phyloP scores from a whole-genome alignment of 805 yeast genomes.

The Candida quercuum region DNA sequence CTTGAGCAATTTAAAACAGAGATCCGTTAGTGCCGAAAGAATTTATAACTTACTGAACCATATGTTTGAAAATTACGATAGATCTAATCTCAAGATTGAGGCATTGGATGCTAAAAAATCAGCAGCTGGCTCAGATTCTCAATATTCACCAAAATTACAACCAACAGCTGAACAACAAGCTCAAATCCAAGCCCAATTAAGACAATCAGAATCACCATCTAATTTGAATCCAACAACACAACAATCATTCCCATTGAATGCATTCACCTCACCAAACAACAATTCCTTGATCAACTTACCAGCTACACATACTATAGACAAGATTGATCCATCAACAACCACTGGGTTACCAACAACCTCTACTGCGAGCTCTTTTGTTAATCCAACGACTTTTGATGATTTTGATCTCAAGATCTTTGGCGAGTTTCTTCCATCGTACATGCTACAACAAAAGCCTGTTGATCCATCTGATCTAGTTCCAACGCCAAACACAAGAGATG shows the following conservation, averaged over 20 bases:
- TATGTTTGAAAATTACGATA: slow-evolving; percentile 71
- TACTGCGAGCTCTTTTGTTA: neutral
- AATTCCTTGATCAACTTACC: slow-evolving; percentile 10
- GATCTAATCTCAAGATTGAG: slow-evolving; percentile 52
- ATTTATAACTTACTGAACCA: slow-evolving; percentile 75
- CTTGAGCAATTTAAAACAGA: slow-evolving; percentile 60
- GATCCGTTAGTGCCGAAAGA: slow-evolving; percentile 72
- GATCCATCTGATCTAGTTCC: slow-evolving; percentile 1
- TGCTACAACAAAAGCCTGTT: slow-evolving; percentile 36
- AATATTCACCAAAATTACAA: neutral
- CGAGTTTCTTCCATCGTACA: slow-evolving; percentile 72
- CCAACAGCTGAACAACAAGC: neutral
- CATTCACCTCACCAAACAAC: slow-evolving; percentile 11
- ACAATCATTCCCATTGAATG: slow-evolving; percentile 9
- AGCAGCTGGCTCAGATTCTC: slow-evolving; percentile 1
- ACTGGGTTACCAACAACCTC: neutral
- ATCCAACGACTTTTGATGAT: slow-evolving; percentile 45
- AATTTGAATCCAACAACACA: neutral
- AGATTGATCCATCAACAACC: slow-evolving; percentile 21
- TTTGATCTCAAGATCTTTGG: slow-evolving; percentile 82
- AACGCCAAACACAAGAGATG: slow-evolving; percentile 1
- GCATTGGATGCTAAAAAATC: slow-evolving; percentile 9
- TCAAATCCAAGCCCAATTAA: neutral
- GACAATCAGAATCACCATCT: neutral
- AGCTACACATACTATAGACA: slow-evolving; percentile 10